Conservation (phyloP, 225 moss, liverwort and hornwort species). For the Rhytidiadelphus loreus region DNA sequence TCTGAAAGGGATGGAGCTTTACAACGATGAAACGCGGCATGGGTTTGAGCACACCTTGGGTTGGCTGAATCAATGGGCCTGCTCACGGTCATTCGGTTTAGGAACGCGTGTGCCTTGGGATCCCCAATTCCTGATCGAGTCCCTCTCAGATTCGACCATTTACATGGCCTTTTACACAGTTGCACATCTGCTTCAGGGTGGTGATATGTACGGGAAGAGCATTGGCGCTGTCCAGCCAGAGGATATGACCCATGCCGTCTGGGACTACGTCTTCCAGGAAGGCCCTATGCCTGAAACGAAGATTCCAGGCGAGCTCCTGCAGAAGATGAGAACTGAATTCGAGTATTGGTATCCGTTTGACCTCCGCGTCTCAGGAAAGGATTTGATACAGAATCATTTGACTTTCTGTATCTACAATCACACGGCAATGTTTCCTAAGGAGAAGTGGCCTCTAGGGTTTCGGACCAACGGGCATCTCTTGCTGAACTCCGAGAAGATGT, state of each 20-base stretch:
- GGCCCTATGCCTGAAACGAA: conserved; percentile 61
- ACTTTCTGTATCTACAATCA: conserved; percentile 92
- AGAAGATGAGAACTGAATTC: conserved; percentile 80
- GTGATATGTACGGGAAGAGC: conserved; percentile 65
- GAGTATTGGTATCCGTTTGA: conserved; percentile 94
- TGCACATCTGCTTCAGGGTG: conserved; percentile 68
- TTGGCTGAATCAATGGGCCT: conserved; percentile 95
- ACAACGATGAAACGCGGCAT: conserved; percentile 46
- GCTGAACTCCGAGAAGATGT: conserved; percentile 70
- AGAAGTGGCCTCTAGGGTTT: conserved; percentile 67
- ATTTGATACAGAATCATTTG: conserved; percentile 91
- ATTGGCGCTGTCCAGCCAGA: conserved; percentile 34
- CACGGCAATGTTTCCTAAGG: conserved; percentile 74
- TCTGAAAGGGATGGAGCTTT: conserved; percentile 48
- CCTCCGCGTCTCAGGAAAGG: conserved; percentile 88
- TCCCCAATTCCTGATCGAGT: conserved; percentile 79
- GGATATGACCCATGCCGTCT: conserved; percentile 73
- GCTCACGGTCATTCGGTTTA: conserved; percentile 88
- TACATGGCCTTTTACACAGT: conserved; percentile 99
- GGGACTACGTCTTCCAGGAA: conserved; percentile 75
- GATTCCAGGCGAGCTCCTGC: conserved; percentile 44
- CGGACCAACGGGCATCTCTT: conserved; percentile 90
- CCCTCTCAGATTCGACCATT: conserved; percentile 90
- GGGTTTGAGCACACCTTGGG: conserved; percentile 76
- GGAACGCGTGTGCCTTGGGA: conserved; percentile 97